These are phyloP conservation scores for Boletales sp. DNA, from an alignment of 768 basidiomycete species.

Conservation along the genomic window DNA sequence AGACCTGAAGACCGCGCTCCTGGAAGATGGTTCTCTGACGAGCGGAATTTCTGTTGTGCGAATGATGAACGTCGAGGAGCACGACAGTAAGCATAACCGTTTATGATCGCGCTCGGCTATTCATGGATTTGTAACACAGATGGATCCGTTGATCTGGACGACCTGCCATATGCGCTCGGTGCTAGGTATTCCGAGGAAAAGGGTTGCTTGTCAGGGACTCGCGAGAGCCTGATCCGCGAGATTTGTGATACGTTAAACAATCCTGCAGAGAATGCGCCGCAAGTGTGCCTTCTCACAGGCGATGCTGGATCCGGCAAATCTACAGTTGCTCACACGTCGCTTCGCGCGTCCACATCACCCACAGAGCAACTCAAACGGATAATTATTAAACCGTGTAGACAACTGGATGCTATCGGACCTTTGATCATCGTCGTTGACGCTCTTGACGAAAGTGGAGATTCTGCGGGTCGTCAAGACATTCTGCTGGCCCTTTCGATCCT, in stretches of 20 bases:
- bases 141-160: slow-evolving; percentile 1
- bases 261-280: not conserved
- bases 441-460: too few species aligned
- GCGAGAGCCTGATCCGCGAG: not conserved
- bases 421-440: too few species aligned
- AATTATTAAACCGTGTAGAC: too few species aligned
- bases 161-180: slow-evolving; percentile 6
- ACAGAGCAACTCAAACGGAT: slow-evolving; percentile 12
- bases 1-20: not conserved
- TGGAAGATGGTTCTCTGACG: not conserved
- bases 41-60: too few species aligned
- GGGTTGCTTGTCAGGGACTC: slow-evolving; percentile 1
- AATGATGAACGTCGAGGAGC: not conserved
- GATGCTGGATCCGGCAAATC: too few species aligned
- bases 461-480: too few species aligned
- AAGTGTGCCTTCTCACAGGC: slow-evolving; percentile 20
- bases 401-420: too few species aligned
- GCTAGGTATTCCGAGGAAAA: slow-evolving; percentile 9
- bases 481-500: too few species aligned
- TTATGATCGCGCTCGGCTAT: not conserved
- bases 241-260: not conserved
- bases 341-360: not conserved
- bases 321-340: not conserved
- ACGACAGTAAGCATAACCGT: not conserved
- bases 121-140: not conserved